Percentiles rank a stretch among this genome's conserved stretches.
Conservation (phyloP, 139 green algal species). For the Chlamydomonas asymmetrica region DNA sequence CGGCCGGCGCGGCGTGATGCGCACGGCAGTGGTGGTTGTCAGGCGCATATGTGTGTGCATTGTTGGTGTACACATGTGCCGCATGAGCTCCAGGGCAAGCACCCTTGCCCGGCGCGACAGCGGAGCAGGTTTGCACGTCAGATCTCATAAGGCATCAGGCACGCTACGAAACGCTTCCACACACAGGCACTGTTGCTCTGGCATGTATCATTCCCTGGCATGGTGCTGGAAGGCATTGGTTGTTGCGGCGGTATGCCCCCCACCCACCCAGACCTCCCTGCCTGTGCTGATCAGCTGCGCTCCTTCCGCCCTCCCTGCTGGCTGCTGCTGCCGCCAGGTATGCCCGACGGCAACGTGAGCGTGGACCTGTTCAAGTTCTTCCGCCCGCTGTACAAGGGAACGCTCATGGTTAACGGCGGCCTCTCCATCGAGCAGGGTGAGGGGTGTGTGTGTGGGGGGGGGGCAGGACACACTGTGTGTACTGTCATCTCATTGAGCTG, state of each 20-base stretch:
- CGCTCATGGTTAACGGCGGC: slow-evolving; percentile 25
- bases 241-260: background rate
- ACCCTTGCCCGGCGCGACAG: no score
- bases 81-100: no score
- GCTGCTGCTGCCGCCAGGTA: background rate
- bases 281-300: background rate
- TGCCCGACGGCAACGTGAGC: slow-evolving; percentile 23
- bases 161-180: no score
- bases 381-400: slow-evolving; percentile 7
- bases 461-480: background rate
- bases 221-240: background rate
- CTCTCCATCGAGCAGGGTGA: slow-evolving; percentile 20
- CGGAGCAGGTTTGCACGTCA: no score
- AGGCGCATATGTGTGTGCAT: background rate
- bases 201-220: background rate
- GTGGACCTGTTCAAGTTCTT: slow-evolving; percentile 25
- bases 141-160: no score
- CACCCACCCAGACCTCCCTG: background rate
- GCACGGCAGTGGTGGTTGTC: background rate
- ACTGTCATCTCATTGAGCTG: background rate
- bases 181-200: background rate
- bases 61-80: background rate
- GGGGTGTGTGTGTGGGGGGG: background rate
- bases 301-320: background rate
- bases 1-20: background rate